phyloP scores from a whole-genome alignment of 306 rosid genomes.

The Quercus agrifolia region DNA sequence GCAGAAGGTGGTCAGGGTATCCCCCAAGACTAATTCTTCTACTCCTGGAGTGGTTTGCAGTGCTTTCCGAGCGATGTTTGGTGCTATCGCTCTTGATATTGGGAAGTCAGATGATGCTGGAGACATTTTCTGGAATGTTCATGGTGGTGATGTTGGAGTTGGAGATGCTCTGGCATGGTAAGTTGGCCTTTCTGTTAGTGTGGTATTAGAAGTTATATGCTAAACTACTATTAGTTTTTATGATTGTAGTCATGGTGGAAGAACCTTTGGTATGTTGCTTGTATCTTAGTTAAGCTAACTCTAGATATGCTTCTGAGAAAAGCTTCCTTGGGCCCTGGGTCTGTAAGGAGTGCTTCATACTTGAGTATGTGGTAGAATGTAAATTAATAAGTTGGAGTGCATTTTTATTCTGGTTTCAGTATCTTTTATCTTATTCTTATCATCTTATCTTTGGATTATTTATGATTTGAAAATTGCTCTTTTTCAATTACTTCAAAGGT shows the following conservation, averaged over 20 bases:
- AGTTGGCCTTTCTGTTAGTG: background rate
- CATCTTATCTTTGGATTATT: background rate
- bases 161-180: slow-evolving; percentile 11
- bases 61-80: slow-evolving; percentile 71
- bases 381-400: background rate
- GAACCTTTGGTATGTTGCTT: background rate
- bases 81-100: slow-evolving; percentile 62
- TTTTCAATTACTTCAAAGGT: background rate
- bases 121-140: slow-evolving; percentile 46
- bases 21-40: slow-evolving; percentile 61
- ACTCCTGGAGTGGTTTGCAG: slow-evolving; percentile 54
- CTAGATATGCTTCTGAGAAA: background rate
- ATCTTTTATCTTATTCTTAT: background rate
- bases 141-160: slow-evolving; percentile 35
- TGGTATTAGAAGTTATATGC: background rate
- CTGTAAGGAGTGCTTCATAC: background rate
- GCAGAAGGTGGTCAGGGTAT: slow-evolving; percentile 60
- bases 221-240: background rate
- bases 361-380: background rate
- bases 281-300: background rate
- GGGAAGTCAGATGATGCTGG: slow-evolving; percentile 51
- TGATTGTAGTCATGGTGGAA: background rate
- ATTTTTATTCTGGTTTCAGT: background rate
- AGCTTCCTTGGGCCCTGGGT: too few species aligned
- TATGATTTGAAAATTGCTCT: background rate